phyloP scores from a whole-genome alignment of 805 yeast species.

The Ogataea paraovalis region DNA sequence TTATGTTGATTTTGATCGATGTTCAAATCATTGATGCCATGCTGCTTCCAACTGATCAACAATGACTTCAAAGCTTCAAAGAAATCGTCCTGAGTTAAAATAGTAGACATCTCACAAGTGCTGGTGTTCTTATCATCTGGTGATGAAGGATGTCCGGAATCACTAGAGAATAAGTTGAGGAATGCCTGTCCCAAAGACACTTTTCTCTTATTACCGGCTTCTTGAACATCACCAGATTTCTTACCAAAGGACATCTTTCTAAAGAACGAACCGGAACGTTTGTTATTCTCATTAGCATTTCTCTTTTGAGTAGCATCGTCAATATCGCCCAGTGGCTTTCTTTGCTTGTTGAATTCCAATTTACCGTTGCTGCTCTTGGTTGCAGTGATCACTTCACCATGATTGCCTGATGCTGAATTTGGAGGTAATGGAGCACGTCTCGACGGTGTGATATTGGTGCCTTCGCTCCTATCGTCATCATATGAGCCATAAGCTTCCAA shows the following conservation, averaged over 20 bases:
- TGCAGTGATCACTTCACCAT: slow-evolving; percentile 8
- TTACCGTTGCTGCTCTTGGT: slow-evolving; percentile 10
- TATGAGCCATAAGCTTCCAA: slow-evolving; percentile 1
- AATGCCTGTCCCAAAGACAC: slow-evolving; percentile 29
- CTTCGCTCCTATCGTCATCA: background rate
- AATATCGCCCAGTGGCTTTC: slow-evolving; percentile 25
- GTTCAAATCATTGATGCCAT: slow-evolving; percentile 58
- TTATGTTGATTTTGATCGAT: slow-evolving; percentile 39
- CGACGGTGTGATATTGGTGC: background rate
- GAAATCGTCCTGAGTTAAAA: slow-evolving; percentile 48
- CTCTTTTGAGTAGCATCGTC: slow-evolving; percentile 13
- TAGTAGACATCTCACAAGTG: slow-evolving; percentile 32
- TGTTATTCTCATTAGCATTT: slow-evolving; percentile 13
- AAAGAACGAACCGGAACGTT: slow-evolving; percentile 33
- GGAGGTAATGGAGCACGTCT: slow-evolving; percentile 10
- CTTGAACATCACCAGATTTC: slow-evolving; percentile 21
- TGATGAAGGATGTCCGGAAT: slow-evolving; percentile 9
- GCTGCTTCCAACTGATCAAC: slow-evolving; percentile 63
- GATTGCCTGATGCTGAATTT: background rate
- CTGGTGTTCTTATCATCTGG: slow-evolving; percentile 14
- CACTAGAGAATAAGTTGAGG: slow-evolving; percentile 38
- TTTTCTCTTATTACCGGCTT: slow-evolving; percentile 14
- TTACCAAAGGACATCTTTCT: slow-evolving; percentile 50
- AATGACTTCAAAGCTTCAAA: slow-evolving; percentile 61
- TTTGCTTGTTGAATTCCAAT: slow-evolving; percentile 17